Base-by-base conservation (phyloP, 768 basidiomycete genomes). In the Cystobasidium tubakii region DNA sequence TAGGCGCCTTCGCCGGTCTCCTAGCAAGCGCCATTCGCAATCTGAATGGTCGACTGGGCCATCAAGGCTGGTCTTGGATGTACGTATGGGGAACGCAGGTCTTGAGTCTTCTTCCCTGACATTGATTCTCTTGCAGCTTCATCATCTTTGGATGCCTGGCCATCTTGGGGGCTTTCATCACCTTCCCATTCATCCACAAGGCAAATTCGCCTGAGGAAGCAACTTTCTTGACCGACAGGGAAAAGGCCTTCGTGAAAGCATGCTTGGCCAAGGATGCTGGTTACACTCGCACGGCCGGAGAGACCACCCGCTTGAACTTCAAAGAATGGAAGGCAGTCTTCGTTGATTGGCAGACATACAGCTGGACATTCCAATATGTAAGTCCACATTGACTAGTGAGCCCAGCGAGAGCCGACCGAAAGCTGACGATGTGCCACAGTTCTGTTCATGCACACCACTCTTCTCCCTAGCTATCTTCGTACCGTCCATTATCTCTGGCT, bases 31-130 rank as follows among this genome's bases (percentile, higher is more conserved):
- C 23, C 21, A 34, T 60, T 23, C 57, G 57, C 23, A 60, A 60
- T 31, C 33, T 60, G 17, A 9, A 60, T 23, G 57, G 57, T 1
- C 12, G 29, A 21, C 27, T 60, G 33, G 57, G 57, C 4, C 57
- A 60, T 29, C 57, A 60, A 29, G 57, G 57, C 27, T 60, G 57
- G 57, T 60, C 57, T 15, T 60, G 57, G 57, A 60, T 60, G 57
- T 60, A 54, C 7, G 53, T n/a, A n/a, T 54, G 21, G 7, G 6
- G 21, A 54, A 29, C 6, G 27, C 10, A n/a, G 6, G 21, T 19
- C n/a, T 29, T n/a, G 53, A 4, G 6, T 54, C 53, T 29, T 10
- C 21, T n/a, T n/a, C 7, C 21, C 53, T 54, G 27, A 54, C n/a
- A 54, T 29, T 54, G 53, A 6, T n/a, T 19, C 10, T 6, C 27